A percentile compares a stretch with the other conserved stretches of the same genome.
These are phyloP conservation scores for Intubia oerlemansii DNA, from an alignment of 2,329 filamentous ascomycete genomes.

Conservation along the genomic window DNA sequence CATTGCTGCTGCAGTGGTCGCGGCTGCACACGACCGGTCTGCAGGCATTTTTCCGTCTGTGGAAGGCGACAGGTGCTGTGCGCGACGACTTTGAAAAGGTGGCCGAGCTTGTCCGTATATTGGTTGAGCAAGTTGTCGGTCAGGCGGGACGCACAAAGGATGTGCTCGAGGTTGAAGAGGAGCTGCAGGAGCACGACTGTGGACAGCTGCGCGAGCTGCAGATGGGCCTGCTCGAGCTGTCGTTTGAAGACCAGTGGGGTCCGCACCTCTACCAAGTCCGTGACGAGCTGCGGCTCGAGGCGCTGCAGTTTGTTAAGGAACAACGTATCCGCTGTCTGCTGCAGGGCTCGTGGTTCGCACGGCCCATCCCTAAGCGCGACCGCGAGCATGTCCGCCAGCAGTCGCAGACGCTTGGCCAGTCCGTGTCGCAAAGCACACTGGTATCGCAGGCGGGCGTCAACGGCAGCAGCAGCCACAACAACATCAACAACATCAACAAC, in stretches of 20 bases:
- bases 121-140: constrained; percentile 77
- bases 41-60: constrained; percentile 74
- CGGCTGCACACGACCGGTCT: constrained; percentile 68
- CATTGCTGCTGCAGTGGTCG: constrained; percentile 82
- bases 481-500: no score
- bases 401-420: constrained; percentile 6
- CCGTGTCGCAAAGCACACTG: constrained; percentile 22
- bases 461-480: constrained; percentile 9
- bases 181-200: constrained; percentile 68
- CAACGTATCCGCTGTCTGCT: constrained; percentile 81
- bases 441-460: background rate
- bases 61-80: constrained; percentile 75
- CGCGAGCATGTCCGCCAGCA: constrained; percentile 14
- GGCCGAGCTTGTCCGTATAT: constrained; percentile 70
- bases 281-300: constrained; percentile 77
- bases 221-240: constrained; percentile 78
- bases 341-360: constrained; percentile 70
- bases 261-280: constrained; percentile 76
- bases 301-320: constrained; percentile 90
- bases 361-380: constrained; percentile 20
- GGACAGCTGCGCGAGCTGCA: constrained; percentile 61
- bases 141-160: constrained; percentile 64
- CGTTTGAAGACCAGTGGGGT: constrained; percentile 90
- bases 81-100: constrained; percentile 86
- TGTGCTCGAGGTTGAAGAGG: constrained; percentile 71